Evolutionary conservation across 1,284 basidiomycete genomes (phyloP).

Genomic region (Trametes versicolor): DNA sequence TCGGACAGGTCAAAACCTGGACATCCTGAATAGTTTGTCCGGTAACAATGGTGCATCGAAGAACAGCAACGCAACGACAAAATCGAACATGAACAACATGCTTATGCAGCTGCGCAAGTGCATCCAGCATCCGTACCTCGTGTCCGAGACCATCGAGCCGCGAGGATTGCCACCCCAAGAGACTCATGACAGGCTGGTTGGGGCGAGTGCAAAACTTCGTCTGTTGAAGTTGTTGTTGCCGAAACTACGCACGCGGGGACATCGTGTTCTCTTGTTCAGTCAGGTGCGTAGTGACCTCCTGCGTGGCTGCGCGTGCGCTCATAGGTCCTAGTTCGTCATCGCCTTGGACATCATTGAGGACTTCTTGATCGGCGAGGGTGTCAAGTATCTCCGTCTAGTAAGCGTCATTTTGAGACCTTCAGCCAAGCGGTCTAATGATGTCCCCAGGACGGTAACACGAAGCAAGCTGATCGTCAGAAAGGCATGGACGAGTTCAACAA

Average conservation of each 20-base stretch:
- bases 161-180: constrained; percentile 66
- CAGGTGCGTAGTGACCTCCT: constrained; percentile 69
- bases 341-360: constrained; percentile 93
- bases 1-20: constrained; percentile 70
- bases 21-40: constrained; percentile 68
- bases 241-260: constrained; percentile 89
- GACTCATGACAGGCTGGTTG: constrained; percentile 83
- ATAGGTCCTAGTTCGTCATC: constrained; percentile 81
- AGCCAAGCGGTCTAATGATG: neutral
- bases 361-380: constrained; percentile 90
- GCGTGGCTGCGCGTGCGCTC: neutral
- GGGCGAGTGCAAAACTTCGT: constrained; percentile 89
- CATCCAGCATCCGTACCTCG: constrained; percentile 91
- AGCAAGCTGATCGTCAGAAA: constrained; percentile 88
- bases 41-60: constrained; percentile 46
- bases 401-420: constrained; percentile 36
- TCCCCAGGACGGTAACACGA: constrained; percentile 88
- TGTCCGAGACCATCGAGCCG: constrained; percentile 85
- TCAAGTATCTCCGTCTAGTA: constrained; percentile 91
- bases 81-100: constrained; percentile 77
- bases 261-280: constrained; percentile 96
- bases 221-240: constrained; percentile 87
- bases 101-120: constrained; percentile 90
- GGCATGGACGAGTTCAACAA: constrained; percentile 95
- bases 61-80: constrained; percentile 47